These are phyloP conservation scores for Rhynchospora tenuis DNA, from an alignment of 176 grass and related monocot genomes.

Conservation along the genomic window DNA sequence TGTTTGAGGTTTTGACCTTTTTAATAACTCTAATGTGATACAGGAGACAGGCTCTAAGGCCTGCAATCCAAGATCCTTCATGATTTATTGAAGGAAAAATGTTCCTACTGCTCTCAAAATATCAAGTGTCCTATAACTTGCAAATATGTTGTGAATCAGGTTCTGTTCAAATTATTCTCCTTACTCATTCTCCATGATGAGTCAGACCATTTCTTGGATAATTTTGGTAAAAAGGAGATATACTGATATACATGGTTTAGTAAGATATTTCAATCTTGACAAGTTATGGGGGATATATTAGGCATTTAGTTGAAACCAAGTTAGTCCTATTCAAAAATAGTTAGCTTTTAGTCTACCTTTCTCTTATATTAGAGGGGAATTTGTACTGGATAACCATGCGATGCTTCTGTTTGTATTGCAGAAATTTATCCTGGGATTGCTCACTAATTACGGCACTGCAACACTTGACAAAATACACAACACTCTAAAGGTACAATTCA, in stretches of 20 bases:
- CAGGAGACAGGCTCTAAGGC: background rate
- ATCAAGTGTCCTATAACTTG: background rate
- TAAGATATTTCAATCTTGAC: background rate
- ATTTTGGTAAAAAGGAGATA: background rate
- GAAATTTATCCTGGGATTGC: conserved; percentile 96
- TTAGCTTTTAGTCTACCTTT: background rate
- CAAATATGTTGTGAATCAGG: background rate
- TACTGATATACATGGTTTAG: background rate
- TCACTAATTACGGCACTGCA: conserved; percentile 91
- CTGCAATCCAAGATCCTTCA: background rate
- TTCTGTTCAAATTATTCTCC: background rate
- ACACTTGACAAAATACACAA: conserved; percentile 92
- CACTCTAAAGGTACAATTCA: conserved; percentile 65
- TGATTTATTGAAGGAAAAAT: background rate
- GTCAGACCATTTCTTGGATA: background rate
- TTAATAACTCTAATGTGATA: background rate
- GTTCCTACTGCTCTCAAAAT: background rate
- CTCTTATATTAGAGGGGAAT: background rate
- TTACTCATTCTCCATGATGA: background rate
- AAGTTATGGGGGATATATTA: background rate
- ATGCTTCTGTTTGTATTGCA: conserved; percentile 30
- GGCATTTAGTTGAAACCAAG: background rate
- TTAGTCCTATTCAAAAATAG: background rate
- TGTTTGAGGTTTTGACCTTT: conserved; percentile 70
- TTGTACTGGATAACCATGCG: background rate